Evolutionary conservation across 176 grass and related monocot species (phyloP).

Genomic region (Bromus sterilis): DNA sequence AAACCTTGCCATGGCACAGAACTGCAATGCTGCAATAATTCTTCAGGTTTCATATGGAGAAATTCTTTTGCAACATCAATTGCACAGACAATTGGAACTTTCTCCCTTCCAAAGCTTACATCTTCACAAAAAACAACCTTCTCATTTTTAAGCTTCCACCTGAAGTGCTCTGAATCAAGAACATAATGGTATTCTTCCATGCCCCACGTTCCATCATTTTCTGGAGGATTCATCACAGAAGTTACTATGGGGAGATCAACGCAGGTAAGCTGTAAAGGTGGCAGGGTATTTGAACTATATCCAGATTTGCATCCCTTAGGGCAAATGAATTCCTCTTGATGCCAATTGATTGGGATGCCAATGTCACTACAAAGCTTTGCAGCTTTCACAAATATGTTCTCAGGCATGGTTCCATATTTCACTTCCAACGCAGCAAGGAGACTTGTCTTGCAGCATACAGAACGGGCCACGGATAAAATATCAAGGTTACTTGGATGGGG

Average conservation of each 20-base stretch:
- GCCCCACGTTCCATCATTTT: constrained; percentile 31
- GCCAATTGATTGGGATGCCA: constrained; percentile 82
- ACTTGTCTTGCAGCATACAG: constrained; percentile 71
- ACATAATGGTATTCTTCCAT: constrained; percentile 79
- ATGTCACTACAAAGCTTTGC: constrained; percentile 91
- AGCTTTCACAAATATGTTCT: constrained; percentile 84
- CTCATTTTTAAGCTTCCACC: constrained; percentile 49
- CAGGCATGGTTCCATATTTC: constrained; percentile 74
- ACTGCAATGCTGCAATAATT: constrained; percentile 13
- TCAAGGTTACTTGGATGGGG: constrained; percentile 78
- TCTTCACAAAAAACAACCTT: constrained; percentile 76
- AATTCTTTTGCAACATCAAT: constrained; percentile 61
- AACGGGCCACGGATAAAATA: constrained; percentile 75
- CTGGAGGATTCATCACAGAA: constrained; percentile 26
- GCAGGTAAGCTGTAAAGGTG: constrained; percentile 36
- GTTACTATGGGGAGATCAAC: constrained; percentile 11
- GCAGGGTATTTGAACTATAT: constrained; percentile 30
- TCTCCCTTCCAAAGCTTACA: constrained; percentile 82
- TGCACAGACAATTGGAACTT: constrained; percentile 61
- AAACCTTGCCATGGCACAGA: constrained; percentile 81
- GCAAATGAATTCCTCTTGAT: constrained; percentile 79
- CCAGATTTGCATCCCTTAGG: constrained; percentile 70
- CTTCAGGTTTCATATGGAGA: constrained; percentile 30
- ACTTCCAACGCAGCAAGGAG: constrained; percentile 64
- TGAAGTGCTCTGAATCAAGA: constrained; percentile 67